A percentile compares a stretch with the other conserved stretches of the same genome.
Conservation (phyloP, 805 yeast species). For the Metschnikowia kofuensis region DNA sequence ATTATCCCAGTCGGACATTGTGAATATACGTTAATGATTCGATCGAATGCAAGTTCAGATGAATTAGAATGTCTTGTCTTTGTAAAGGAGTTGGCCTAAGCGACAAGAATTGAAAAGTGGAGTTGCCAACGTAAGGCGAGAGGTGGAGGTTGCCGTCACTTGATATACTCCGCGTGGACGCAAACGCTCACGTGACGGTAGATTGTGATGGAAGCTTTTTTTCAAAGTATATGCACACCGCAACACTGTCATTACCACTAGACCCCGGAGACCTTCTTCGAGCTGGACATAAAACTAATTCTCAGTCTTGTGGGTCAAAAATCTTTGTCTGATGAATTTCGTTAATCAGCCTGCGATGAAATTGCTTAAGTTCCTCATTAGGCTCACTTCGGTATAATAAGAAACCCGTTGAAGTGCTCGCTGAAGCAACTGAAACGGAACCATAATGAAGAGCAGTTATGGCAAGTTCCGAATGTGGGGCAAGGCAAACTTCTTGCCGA, state of each 20-base stretch:
- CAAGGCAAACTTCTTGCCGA: too few relatives aligned
- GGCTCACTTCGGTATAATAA: too few relatives aligned
- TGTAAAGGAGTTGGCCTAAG: neutral
- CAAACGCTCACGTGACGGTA: slow-evolving; percentile 7
- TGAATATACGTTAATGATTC: neutral
- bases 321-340: too few relatives aligned
- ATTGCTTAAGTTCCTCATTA: too few relatives aligned
- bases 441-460: too few relatives aligned
- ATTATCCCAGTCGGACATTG: slow-evolving; percentile 81
- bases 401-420: too few relatives aligned
- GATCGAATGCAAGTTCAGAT: neutral
- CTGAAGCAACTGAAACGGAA: too few relatives aligned
- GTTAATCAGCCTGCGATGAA: too few relatives aligned
- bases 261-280: neutral
- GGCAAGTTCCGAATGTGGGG: too few relatives aligned
- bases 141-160: neutral
- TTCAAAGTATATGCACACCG: neutral
- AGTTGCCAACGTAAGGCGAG: neutral
- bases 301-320: too few relatives aligned
- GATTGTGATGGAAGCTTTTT: slow-evolving; percentile 9
- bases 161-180: slow-evolving; percentile 4
- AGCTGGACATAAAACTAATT: too few relatives aligned
- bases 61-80: neutral
- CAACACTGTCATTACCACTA: neutral
- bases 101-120: neutral